phyloP scores from a whole-genome alignment of 805 yeast species.

The Kluyveromyces dobzhanskii region DNA sequence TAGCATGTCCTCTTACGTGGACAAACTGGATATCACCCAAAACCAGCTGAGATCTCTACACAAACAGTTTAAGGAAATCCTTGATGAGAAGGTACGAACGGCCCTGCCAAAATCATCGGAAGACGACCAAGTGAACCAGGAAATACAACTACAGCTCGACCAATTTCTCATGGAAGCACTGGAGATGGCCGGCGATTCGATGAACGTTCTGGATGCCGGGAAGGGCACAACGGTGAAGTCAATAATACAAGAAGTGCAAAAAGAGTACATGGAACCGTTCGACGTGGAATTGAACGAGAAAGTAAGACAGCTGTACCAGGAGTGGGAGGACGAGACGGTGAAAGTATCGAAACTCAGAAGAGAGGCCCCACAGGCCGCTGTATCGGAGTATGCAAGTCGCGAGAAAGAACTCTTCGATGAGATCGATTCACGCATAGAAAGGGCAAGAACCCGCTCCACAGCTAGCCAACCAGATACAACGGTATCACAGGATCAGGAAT shows the following conservation, averaged over 20 bases:
- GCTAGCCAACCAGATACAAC: background rate
- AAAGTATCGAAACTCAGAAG: conserved; percentile 48
- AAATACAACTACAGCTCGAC: conserved; percentile 19
- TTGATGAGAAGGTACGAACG: conserved; percentile 16
- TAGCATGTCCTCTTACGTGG: conserved; percentile 5
- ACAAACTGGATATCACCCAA: conserved; percentile 18
- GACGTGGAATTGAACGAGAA: conserved; percentile 54
- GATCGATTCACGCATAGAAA: conserved; percentile 3
- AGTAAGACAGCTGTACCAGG: conserved; percentile 46
- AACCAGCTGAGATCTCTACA: conserved; percentile 22
- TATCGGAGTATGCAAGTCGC: conserved; percentile 26
- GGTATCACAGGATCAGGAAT: background rate
- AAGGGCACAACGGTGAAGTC: conserved; percentile 20
- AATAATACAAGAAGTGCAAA: conserved; percentile 14
- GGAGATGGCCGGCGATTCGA: conserved; percentile 46
- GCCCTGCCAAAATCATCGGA: conserved; percentile 15
- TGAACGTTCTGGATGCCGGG: conserved; percentile 51
- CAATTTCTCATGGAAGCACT: conserved; percentile 26
- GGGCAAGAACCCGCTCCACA: background rate
- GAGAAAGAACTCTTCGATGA: conserved; percentile 4
- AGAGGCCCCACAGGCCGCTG: conserved; percentile 39
- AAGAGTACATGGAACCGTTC: conserved; percentile 52
- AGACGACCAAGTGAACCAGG: conserved; percentile 15
- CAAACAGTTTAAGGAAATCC: conserved; percentile 20
- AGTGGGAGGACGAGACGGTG: conserved; percentile 56